Evolutionary conservation across 2,329 filamentous ascomycete species (phyloP).

Genomic region (Colletotrichum magnum): DNA sequence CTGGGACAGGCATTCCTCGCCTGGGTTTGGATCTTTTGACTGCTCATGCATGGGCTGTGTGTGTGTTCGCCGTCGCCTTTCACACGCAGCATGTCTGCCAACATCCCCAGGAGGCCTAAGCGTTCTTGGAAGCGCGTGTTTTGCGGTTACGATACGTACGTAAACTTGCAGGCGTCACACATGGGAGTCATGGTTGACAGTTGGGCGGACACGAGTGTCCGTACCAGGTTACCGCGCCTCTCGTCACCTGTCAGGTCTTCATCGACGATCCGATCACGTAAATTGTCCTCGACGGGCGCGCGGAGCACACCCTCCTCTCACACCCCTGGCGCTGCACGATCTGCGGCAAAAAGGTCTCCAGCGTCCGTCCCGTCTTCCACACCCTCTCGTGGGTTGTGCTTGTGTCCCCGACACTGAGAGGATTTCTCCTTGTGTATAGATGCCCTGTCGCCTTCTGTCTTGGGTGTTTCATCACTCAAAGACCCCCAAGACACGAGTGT

Average conservation of each 20-base stretch:
- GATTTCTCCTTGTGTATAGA: neutral
- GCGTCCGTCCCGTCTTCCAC: neutral
- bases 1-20: slow-evolving; percentile 15
- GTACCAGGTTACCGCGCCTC: no score
- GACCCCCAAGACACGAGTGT: neutral
- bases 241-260: slow-evolving; percentile 11
- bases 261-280: slow-evolving; percentile 16
- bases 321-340: slow-evolving; percentile 19
- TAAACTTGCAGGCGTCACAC: no score
- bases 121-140: neutral
- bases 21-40: neutral
- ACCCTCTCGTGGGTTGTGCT: neutral
- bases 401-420: neutral
- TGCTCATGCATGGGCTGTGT: slow-evolving; percentile 2
- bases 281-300: neutral
- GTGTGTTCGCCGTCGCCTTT: neutral
- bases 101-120: slow-evolving; percentile 15
- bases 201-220: no score
- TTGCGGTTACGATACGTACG: neutral
- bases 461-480: neutral
- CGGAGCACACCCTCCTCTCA: neutral
- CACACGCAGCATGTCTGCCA: neutral
- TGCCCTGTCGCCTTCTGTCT: neutral
- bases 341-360: slow-evolving; percentile 9
- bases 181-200: no score